Conservation (phyloP, 2,329 filamentous ascomycete species). For the Ceratocystis papillata region DNA sequence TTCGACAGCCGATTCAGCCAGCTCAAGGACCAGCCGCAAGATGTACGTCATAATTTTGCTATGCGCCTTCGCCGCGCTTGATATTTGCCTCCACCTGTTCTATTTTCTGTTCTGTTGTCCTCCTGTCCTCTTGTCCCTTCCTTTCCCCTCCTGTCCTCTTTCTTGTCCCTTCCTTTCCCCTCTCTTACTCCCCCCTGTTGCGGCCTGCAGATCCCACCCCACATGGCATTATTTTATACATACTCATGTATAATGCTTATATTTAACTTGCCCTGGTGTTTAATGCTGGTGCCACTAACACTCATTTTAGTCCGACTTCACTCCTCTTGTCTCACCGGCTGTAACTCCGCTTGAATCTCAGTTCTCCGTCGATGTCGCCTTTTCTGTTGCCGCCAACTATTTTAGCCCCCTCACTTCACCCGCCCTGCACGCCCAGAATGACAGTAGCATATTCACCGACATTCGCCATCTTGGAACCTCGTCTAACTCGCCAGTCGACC, state of each 20-base stretch:
- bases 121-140: background rate
- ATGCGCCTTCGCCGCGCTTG: background rate
- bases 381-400: conserved; percentile 58
- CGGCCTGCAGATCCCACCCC: conserved; percentile 2
- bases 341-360: conserved; percentile 67
- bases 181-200: background rate
- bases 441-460: conserved; percentile 36
- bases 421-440: conserved; percentile 61
- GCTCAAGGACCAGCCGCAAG: conserved; percentile 58
- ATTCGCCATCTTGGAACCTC: conserved; percentile 37
- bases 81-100: too few relatives aligned
- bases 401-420: conserved; percentile 78
- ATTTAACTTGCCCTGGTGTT: background rate
- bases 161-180: background rate
- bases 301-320: conserved; percentile 55
- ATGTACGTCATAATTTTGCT: conserved; percentile 28
- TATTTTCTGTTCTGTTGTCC: background rate
- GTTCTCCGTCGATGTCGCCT: conserved; percentile 50
- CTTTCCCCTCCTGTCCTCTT: background rate
- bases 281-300: conserved; percentile 17
- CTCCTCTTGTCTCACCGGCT: conserved; percentile 71
- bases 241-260: conserved; percentile 5
- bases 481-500: conserved; percentile 46
- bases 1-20: conserved; percentile 55
- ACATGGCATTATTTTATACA: conserved; percentile 17